Evolutionary conservation across 1,139 yeast genomes (phyloP).

Genomic region (Candida sanyaensis): DNA sequence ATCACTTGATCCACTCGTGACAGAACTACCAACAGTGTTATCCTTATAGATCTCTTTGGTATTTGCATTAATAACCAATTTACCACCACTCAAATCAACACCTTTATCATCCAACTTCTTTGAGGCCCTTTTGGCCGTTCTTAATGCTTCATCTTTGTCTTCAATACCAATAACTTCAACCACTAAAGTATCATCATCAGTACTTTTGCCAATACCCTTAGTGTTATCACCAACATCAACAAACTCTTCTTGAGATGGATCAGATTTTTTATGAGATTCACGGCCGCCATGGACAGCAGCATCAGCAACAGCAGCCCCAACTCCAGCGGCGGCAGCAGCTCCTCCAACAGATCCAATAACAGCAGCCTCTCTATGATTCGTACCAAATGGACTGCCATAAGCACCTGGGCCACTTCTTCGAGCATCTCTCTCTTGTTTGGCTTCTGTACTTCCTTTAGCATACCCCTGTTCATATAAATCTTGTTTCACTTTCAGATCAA

Average conservation of each 20-base stretch:
- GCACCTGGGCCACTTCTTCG: not conserved
- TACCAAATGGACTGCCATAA: slow-evolving; percentile 5
- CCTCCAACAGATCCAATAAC: slow-evolving; percentile 10
- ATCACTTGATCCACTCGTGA: no score
- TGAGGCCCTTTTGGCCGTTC: slow-evolving; percentile 38
- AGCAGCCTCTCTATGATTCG: slow-evolving; percentile 13
- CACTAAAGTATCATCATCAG: slow-evolving; percentile 16
- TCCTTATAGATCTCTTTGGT: slow-evolving; percentile 34
- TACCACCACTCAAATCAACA: slow-evolving; percentile 37
- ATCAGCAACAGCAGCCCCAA: not conserved
- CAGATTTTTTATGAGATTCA: slow-evolving; percentile 1
- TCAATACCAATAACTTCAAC: slow-evolving; percentile 43
- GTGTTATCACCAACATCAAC: slow-evolving; percentile 10
- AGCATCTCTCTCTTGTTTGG: slow-evolving; percentile 9
- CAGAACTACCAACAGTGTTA: slow-evolving; percentile 5
- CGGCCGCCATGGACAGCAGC: slow-evolving; percentile 8
- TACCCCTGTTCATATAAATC: slow-evolving; percentile 15
- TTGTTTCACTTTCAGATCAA: slow-evolving; percentile 10
- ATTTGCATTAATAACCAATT: slow-evolving; percentile 36
- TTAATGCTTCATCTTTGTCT: slow-evolving; percentile 34
- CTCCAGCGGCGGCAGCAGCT: no score
- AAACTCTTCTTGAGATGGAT: not conserved
- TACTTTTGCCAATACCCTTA: no score
- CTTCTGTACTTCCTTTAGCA: slow-evolving; percentile 13
- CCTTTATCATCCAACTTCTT: slow-evolving; percentile 35